Conservation (phyloP, 495 filamentous ascomycete species). For the Talaromyces borbonicus region DNA sequence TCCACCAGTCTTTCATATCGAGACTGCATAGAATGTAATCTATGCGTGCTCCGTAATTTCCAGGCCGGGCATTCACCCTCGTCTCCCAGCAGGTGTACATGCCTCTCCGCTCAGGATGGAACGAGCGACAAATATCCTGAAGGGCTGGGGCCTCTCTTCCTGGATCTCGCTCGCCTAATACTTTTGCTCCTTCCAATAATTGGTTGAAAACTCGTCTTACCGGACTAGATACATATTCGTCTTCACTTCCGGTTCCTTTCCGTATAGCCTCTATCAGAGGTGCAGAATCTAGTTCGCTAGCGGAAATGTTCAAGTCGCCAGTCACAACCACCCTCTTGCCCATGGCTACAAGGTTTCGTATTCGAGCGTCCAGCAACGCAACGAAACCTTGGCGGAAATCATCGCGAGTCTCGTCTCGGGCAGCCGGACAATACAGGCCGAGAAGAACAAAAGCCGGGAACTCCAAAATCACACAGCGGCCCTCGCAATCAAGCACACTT, state of each 20-base stretch:
- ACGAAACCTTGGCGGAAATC: conserved; percentile 76
- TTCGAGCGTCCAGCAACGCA: conserved; percentile 65
- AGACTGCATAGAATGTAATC: conserved; percentile 85
- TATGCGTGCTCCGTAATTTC: conserved; percentile 83
- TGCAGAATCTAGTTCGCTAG: conserved; percentile 64
- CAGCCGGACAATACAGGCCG: conserved; percentile 82
- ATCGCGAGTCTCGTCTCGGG: conserved; percentile 73
- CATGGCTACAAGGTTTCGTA: conserved; percentile 71
- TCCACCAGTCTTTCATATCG: conserved; percentile 76
- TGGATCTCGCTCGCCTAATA: conserved; percentile 58
- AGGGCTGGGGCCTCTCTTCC: conserved; percentile 66
- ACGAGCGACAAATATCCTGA: conserved; percentile 77
- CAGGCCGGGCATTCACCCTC: conserved; percentile 76
- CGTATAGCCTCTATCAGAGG: conserved; percentile 55
- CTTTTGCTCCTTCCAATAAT: conserved; percentile 60
- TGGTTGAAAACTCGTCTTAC: conserved; percentile 82
- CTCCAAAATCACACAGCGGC: conserved; percentile 84
- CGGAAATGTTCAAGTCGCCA: conserved; percentile 84
- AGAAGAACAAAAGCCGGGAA: conserved; percentile 93
- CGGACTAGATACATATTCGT: conserved; percentile 63
- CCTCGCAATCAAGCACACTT: conserved; percentile 73
- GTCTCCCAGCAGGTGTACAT: conserved; percentile 98
- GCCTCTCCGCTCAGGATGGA: conserved; percentile 65
- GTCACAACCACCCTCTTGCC: conserved; percentile 77
- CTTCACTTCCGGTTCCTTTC: conserved; percentile 55